phyloP scores from a whole-genome alignment of 1,284 basidiomycete species.

The Ustilago shanxiensis region DNA sequence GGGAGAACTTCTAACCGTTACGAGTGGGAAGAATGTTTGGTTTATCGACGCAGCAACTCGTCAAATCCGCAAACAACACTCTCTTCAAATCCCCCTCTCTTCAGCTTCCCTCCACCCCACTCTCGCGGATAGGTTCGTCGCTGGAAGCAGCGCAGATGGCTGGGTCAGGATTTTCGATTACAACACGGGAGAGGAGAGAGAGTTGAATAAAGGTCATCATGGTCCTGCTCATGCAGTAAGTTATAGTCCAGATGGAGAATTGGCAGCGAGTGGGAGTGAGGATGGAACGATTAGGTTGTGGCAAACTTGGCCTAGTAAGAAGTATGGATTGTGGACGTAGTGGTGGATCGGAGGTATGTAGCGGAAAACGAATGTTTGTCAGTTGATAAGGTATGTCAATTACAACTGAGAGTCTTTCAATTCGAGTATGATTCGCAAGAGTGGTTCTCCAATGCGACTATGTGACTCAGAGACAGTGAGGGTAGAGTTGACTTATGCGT shows the following conservation, averaged over 20 bases:
- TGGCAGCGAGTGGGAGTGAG: constrained; percentile 96
- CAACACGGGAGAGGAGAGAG: constrained; percentile 84
- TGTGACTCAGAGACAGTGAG: too few relatives aligned
- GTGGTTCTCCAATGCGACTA: too few relatives aligned
- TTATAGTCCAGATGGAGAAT: constrained; percentile 97
- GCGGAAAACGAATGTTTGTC: too few relatives aligned
- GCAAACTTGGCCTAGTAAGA: constrained; percentile 93
- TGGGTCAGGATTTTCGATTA: constrained; percentile 96
- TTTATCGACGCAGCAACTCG: constrained; percentile 74
- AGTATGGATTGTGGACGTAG: constrained; percentile 85
- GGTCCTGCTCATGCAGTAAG: constrained; percentile 94
- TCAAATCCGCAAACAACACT: constrained; percentile 50
- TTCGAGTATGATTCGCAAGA: too few relatives aligned
- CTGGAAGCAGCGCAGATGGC: constrained; percentile 88
- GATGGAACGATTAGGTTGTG: constrained; percentile 87
- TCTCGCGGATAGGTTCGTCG: constrained; percentile 88
- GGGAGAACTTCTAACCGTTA: constrained; percentile 87
- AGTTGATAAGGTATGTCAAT: too few relatives aligned
- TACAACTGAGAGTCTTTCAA: too few relatives aligned
- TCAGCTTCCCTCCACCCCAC: constrained; percentile 93
- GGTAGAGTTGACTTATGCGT: too few relatives aligned
- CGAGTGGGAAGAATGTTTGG: constrained; percentile 89
- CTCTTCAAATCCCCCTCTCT: constrained; percentile 76
- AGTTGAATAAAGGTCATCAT: constrained; percentile 96
- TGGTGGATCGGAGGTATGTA: too few relatives aligned